These are phyloP conservation scores for Raddia guianensis DNA, from an alignment of 176 grass and related monocot genomes.

Conservation along the genomic window DNA sequence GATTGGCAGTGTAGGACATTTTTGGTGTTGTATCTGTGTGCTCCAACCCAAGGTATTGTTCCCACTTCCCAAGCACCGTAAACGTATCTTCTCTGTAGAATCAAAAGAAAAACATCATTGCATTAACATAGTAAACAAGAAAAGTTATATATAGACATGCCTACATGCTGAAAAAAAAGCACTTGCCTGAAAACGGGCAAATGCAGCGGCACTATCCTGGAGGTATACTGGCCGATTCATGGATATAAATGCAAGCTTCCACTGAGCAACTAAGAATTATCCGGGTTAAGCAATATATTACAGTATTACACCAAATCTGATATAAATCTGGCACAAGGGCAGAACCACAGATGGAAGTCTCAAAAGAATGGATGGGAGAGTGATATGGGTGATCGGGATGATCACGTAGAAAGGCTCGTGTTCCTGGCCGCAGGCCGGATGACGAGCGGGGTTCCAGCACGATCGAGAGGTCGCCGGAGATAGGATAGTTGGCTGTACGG, in stretches of 20 bases:
- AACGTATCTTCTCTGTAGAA: constrained; percentile 57
- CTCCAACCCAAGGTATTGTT: constrained; percentile 83
- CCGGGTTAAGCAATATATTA: not conserved
- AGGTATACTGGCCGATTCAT: constrained; percentile 73
- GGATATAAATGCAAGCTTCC: constrained; percentile 76
- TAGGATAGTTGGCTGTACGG: too few relatives aligned
- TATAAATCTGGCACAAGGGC: constrained; percentile 6
- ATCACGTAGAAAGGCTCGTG: too few relatives aligned
- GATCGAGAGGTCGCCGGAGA: too few relatives aligned
- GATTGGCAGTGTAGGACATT: constrained; percentile 67
- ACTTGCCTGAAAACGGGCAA: constrained; percentile 71
- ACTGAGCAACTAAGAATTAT: constrained; percentile 53
- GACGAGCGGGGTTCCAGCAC: too few relatives aligned
- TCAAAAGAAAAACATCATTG: constrained; percentile 34
- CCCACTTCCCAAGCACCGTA: constrained; percentile 65
- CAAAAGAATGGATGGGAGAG: not conserved
- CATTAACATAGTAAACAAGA: constrained; percentile 23
- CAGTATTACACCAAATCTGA: not conserved
- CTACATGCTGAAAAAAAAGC: constrained; percentile 14
- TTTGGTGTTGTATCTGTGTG: constrained; percentile 69
- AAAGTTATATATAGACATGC: not conserved
- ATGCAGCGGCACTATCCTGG: constrained; percentile 63
- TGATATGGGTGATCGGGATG: too few relatives aligned
- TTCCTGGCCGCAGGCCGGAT: too few relatives aligned
- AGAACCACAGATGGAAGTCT: not conserved